Conservation (phyloP, 495 filamentous ascomycete genomes). For the Penicillium mononematosum region DNA sequence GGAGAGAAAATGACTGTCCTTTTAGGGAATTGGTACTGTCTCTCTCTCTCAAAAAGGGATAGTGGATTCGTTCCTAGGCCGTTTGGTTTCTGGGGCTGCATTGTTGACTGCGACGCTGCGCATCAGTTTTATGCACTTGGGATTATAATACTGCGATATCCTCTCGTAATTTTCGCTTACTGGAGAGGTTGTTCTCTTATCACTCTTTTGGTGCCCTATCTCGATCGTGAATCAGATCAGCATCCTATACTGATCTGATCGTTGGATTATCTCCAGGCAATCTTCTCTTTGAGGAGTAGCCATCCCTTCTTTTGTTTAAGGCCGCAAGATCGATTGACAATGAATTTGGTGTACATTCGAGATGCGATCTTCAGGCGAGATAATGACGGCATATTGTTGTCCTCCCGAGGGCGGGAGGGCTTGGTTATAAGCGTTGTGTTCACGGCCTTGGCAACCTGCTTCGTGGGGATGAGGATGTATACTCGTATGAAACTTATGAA, state of each 20-base stretch:
- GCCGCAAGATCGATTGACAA: constrained; percentile 6
- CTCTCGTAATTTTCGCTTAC: background rate
- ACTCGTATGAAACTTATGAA: constrained; percentile 38
- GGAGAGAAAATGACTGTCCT: constrained; percentile 21
- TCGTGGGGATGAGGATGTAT: constrained; percentile 40
- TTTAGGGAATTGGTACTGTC: constrained; percentile 8
- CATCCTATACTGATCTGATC: background rate
- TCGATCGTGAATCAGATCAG: constrained; percentile 1
- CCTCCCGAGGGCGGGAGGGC: constrained; percentile 29
- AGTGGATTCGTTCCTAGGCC: constrained; percentile 22
- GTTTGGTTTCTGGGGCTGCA: constrained; percentile 16
- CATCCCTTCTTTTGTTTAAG: background rate
- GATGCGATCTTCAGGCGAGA: constrained; percentile 21
- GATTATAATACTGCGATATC: constrained; percentile 8
- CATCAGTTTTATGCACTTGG: background rate
- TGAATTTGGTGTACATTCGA: constrained; percentile 18
- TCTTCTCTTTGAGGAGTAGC: constrained; percentile 1
- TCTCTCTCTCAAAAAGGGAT: constrained; percentile 14
- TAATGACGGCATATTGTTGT: constrained; percentile 22
- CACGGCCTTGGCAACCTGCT: constrained; percentile 34
- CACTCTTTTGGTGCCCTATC: constrained; percentile 6
- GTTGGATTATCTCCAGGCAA: background rate
- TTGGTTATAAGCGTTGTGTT: constrained; percentile 39
- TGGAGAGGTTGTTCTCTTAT: constrained; percentile 3
- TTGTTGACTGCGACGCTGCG: constrained; percentile 17